Percentiles rank a stretch among this genome's conserved stretches.
These are phyloP conservation scores for Monilinia fructicola DNA, from an alignment of 2,329 filamentous ascomycete species.

Conservation along the genomic window DNA sequence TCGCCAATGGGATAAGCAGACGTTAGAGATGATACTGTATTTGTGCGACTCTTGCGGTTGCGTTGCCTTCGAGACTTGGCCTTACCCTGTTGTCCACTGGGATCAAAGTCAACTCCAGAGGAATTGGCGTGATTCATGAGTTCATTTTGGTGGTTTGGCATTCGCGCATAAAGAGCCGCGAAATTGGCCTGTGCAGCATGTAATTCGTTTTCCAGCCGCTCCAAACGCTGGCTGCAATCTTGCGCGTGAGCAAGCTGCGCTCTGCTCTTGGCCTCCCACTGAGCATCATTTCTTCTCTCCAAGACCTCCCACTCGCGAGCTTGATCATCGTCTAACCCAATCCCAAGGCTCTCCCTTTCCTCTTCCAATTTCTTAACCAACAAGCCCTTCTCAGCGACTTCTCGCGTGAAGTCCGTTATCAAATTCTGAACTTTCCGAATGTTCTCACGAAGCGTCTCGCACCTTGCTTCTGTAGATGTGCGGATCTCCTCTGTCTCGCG, in stretches of 20 bases:
- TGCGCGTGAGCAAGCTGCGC: constrained; percentile 34
- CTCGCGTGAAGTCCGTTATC: constrained; percentile 61
- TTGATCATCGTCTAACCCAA: constrained; percentile 58
- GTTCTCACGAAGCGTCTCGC: constrained; percentile 53
- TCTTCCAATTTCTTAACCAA: constrained; percentile 74
- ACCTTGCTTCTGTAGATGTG: constrained; percentile 52
- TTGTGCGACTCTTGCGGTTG: constrained; percentile 44
- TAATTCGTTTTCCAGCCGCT: constrained; percentile 33
- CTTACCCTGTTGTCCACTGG: constrained; percentile 34
- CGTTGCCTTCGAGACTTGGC: constrained; percentile 43
- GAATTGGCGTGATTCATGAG: constrained; percentile 40
- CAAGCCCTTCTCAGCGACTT: constrained; percentile 68
- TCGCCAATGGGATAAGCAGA: constrained; percentile 38
- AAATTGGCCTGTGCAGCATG: constrained; percentile 31
- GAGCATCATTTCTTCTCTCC: constrained; percentile 37
- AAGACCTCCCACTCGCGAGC: constrained; percentile 35
- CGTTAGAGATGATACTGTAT: constrained; percentile 40
- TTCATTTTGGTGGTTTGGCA: constrained; percentile 35
- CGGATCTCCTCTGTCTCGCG: constrained; percentile 53
- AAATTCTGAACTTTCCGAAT: constrained; percentile 61
- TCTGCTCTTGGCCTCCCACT: constrained; percentile 39
- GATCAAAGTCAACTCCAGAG: constrained; percentile 41
- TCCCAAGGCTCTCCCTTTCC: constrained; percentile 62
- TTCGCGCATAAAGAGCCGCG: constrained; percentile 29
- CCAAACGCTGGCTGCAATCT: constrained; percentile 29